A percentile compares a stretch with the other conserved stretches of the same genome.
These are phyloP conservation scores for Scortechinia acanthostroma DNA, from an alignment of 2,329 filamentous ascomycete genomes.

Conservation along the genomic window DNA sequence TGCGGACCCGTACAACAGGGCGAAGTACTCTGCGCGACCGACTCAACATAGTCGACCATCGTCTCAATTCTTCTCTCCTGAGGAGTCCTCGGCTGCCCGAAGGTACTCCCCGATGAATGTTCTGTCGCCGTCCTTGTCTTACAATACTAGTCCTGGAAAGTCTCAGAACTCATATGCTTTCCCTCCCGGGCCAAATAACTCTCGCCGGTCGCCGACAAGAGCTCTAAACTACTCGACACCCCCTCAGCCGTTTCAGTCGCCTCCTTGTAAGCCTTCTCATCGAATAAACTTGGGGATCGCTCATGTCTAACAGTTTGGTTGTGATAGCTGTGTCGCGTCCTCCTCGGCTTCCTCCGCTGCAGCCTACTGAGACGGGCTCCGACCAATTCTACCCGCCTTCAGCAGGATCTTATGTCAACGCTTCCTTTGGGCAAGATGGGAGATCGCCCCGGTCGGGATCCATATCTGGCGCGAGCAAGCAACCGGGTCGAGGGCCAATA, in stretches of 20 bases:
- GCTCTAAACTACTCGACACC: not conserved
- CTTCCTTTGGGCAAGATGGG: not conserved
- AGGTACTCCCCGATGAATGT: not conserved
- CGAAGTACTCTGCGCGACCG: not conserved
- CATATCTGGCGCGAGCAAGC: slow-evolving; percentile 5
- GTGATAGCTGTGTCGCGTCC: not conserved
- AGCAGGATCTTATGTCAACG: not conserved
- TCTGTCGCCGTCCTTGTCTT: not conserved
- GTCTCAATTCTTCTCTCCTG: not conserved
- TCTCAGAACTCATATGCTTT: not conserved
- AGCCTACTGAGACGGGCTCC: not conserved
- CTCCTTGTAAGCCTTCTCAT: not conserved
- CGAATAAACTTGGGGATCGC: not conserved
- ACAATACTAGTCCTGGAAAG: not conserved
- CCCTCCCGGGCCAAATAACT: not conserved
- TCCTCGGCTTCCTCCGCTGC: not conserved
- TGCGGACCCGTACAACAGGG: not conserved
- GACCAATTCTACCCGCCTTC: slow-evolving; percentile 1
- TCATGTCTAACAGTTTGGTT: not conserved
- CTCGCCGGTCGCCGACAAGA: not conserved
- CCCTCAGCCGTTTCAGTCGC: not conserved
- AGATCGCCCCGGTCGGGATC: not conserved
- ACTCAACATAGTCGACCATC: not conserved
- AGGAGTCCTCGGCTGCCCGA: not conserved
- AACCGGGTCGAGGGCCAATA: slow-evolving; percentile 57